Conservation (phyloP, 495 filamentous ascomycete species). For the Neurospora intermedia region DNA sequence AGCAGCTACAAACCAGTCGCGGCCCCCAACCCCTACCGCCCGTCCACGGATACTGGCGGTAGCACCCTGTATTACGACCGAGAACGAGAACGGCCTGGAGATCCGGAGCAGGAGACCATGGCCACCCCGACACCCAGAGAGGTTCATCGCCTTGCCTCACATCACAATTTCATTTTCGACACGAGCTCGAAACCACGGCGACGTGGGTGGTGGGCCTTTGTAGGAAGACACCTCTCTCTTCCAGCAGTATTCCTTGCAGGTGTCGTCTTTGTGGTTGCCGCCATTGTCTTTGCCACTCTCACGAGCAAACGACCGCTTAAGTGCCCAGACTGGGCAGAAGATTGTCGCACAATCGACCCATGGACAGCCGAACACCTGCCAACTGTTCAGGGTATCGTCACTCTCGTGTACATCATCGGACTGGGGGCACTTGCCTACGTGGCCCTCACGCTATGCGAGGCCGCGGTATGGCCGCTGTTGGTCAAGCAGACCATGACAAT, state of each 20-base stretch:
- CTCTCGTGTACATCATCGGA: slow-evolving; percentile 18
- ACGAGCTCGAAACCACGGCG: slow-evolving; percentile 9
- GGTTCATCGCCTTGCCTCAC: slow-evolving; percentile 17
- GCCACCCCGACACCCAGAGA: slow-evolving; percentile 13
- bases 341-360: slow-evolving; percentile 7
- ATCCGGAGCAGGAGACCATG: background rate
- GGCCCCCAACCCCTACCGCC: background rate
- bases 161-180: slow-evolving; percentile 19
- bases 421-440: slow-evolving; percentile 13
- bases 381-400: slow-evolving; percentile 20
- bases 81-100: background rate
- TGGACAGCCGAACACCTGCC: slow-evolving; percentile 19
- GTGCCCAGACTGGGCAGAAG: slow-evolving; percentile 17
- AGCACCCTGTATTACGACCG: background rate
- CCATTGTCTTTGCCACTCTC: slow-evolving; percentile 16
- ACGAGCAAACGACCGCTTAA: slow-evolving; percentile 15
- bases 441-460: slow-evolving; percentile 13
- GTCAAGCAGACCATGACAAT: slow-evolving; percentile 15
- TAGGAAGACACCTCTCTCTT: slow-evolving; percentile 18
- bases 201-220: slow-evolving; percentile 16
- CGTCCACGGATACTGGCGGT: background rate
- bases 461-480: slow-evolving; percentile 19
- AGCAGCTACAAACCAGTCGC: background rate
- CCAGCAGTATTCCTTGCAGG: slow-evolving; percentile 11
- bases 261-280: slow-evolving; percentile 13